phyloP scores from a whole-genome alignment of 306 rosid species.

The Vigna radiata region DNA sequence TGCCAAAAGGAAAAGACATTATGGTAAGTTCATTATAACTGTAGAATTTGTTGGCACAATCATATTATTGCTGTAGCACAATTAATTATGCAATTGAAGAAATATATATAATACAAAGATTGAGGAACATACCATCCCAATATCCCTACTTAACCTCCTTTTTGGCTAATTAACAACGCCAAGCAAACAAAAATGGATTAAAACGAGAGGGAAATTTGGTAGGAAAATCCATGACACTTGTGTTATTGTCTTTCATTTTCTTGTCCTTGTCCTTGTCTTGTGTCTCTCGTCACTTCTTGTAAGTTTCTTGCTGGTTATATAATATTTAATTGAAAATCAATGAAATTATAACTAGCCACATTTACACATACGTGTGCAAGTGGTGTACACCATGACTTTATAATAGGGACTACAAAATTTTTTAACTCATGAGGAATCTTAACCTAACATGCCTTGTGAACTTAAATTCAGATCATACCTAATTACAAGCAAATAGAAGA shows the following conservation, averaged over 20 bases:
- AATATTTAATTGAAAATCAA: neutral
- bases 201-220: conserved; percentile 19
- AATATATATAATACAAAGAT: neutral
- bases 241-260: conserved; percentile 44
- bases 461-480: conserved; percentile 16
- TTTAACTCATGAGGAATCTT: neutral
- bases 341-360: neutral
- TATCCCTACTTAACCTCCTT: conserved; percentile 3
- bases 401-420: neutral
- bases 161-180: conserved; percentile 25
- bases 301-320: conserved; percentile 28
- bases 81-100: neutral
- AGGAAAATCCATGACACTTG: conserved; percentile 2
- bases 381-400: neutral
- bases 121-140: neutral
- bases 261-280: conserved; percentile 32
- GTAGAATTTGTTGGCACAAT: neutral
- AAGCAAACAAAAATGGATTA: conserved; percentile 12
- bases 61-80: neutral
- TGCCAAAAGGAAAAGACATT: conserved; percentile 1
- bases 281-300: conserved; percentile 4
- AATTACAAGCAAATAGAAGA: neutral
- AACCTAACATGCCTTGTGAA: neutral
- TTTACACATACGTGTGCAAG: neutral
- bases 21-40: conserved; percentile 9